phyloP scores from a whole-genome alignment of 306 rosid species.

The Dicorynia guianensis region DNA sequence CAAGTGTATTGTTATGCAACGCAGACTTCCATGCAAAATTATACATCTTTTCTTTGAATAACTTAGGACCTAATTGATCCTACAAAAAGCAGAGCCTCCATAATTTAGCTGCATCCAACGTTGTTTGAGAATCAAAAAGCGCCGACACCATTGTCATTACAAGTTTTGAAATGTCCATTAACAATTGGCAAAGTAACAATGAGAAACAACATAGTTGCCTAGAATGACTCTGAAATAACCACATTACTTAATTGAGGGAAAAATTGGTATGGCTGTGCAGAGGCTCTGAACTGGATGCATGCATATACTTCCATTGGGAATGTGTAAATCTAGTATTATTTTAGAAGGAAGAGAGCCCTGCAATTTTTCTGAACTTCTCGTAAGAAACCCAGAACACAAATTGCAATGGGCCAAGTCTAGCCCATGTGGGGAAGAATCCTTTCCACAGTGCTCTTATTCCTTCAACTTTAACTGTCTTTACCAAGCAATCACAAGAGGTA shows the following conservation, averaged over 20 bases:
- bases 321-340: constrained; percentile 16
- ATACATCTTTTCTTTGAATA: too few relatives aligned
- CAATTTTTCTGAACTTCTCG: constrained; percentile 79
- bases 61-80: too few relatives aligned
- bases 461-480: constrained; percentile 81
- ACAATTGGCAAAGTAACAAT: background rate
- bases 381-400: constrained; percentile 95
- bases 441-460: constrained; percentile 88
- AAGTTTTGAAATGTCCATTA: background rate
- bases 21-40: too few relatives aligned
- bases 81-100: too few relatives aligned
- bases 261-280: constrained; percentile 14
- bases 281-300: constrained; percentile 9
- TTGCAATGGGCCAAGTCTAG: constrained; percentile 94
- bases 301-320: constrained; percentile 27
- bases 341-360: constrained; percentile 84
- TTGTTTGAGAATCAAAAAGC: too few relatives aligned
- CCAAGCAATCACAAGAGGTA: constrained; percentile 76
- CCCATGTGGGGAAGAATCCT: constrained; percentile 95
- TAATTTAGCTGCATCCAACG: too few relatives aligned
- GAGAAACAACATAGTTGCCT: background rate
- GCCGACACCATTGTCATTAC: background rate
- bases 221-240: constrained; percentile 10
- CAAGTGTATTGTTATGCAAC: too few relatives aligned
- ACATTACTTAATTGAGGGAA: background rate